A percentile compares a stretch with the other conserved stretches of the same genome.
phyloP scores from a whole-genome alignment of 352 stramenopile genomes.

The Globisporangium abappressorium region DNA sequence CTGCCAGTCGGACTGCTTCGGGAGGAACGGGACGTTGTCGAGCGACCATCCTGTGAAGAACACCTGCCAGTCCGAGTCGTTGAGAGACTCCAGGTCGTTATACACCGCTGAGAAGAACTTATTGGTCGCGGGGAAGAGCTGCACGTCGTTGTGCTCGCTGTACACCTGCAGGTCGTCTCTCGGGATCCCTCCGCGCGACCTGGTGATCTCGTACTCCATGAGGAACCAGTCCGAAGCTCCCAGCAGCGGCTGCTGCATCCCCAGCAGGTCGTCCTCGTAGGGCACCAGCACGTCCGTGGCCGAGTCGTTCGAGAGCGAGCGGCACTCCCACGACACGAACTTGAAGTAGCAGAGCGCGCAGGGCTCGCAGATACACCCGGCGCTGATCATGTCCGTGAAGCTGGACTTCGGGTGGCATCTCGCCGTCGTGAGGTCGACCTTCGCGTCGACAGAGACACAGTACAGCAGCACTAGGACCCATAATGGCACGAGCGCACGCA shows the following conservation, averaged over 20 bases:
- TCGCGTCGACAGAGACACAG: background rate
- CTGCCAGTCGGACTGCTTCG: conserved; percentile 6
- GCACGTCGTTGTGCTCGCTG: conserved; percentile 22
- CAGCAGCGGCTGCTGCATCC: conserved; percentile 26
- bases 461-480: background rate
- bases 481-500: background rate
- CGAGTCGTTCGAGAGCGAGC: conserved; percentile 1
- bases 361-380: conserved; percentile 31
- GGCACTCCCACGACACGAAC: conserved; percentile 19
- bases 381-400: conserved; percentile 21
- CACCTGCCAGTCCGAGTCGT: conserved; percentile 12
- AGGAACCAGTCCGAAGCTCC: conserved; percentile 28
- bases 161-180: conserved; percentile 20
- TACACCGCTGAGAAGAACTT: conserved; percentile 29
- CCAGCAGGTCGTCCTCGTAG: conserved; percentile 8
- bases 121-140: conserved; percentile 26
- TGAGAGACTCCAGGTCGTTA: conserved; percentile 19
- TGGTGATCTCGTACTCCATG: conserved; percentile 26
- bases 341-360: conserved; percentile 30
- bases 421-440: conserved; percentile 12
- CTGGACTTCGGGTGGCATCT: conserved; percentile 11
- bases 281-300: conserved; percentile 9
- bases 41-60: conserved; percentile 13
- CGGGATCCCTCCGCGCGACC: conserved; percentile 21
- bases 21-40: conserved; percentile 15